Evolutionary conservation across 495 filamentous ascomycete genomes (phyloP), one percentile per base, ranked within the genome.

Genomic region (Niebla homalea): DNA sequence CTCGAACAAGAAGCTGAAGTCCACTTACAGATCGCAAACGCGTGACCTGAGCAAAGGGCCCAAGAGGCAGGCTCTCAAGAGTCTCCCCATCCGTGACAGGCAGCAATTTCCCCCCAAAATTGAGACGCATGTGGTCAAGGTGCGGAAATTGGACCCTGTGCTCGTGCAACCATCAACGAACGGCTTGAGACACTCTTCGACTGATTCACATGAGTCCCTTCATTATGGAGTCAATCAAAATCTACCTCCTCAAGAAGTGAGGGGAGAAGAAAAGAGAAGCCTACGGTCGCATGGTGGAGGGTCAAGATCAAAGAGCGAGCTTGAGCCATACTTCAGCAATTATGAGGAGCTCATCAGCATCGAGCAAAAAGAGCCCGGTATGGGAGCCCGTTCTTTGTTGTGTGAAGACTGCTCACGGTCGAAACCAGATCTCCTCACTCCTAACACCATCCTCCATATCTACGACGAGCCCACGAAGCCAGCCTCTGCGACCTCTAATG

Each of bases 321-420:
- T 95, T 23, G 81, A 87, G 8, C 72, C 78, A 26, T 95, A 92
- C 64, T 93, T 95, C 58, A 79, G 84, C 39, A 87, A 90, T 53
- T 95, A 90, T 65, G 89, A 95, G 62, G 84, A 92, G 56, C 75
- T 94, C 48, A 83, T 95, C 61, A 86, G 83, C 51, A 82, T 89
- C 55, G 82, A 87, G 55, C 76, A 78, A 5, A 79, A 83, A 50
- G 81, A 88, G 61, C 69, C 79, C 50, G 84, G 87, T 94, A 73
- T 57, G 77, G 69, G 26, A 26, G n/a, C 14, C 36, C 41, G 39
- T 5, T 36, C 32, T 43, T 49, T 15, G 26, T 39, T 49, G 38
- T 52, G 36, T 10, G 19, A 35, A 37, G 29, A 49, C 48, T 37
- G 41, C 36, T 54, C 56, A 50, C 60, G 42, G 41, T 22, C 10